Evolutionary conservation across 2,329 filamentous ascomycete genomes (phyloP), one percentile per base, ranked within the genome.

Genomic region (Biscogniauxia marginata): DNA sequence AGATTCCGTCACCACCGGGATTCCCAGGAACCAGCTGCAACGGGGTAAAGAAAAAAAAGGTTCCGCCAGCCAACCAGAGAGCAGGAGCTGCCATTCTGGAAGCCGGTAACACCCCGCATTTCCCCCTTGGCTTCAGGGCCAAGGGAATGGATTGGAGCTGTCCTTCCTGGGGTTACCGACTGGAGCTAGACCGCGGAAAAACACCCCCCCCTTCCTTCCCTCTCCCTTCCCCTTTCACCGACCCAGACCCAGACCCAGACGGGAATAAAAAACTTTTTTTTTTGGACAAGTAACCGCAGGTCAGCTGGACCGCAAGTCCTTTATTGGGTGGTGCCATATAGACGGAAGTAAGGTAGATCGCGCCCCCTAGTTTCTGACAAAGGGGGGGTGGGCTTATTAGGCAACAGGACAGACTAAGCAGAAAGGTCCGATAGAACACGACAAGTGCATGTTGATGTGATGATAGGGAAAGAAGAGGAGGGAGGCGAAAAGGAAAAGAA

Each of bases 1-100:
- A 56, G 54, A 65, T 70, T 69, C 65, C 67, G 67, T 69, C 66
- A 68, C 64, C 59, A 62, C 58, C 65, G 61, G 60, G 60, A 61
- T 60, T 57, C 62, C 62, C 62, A 63, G 62, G 60, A 62, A 63
- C 62, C 48, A 45, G 52, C 47, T 39, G 57, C 60, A 62, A 54
- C 24, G 20, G 25, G 30, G 48, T 34, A 50, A 19, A 20, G 16
- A 30, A 34, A 55, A 52, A 53, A 57, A 51, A 54, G 22, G 21
- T 7, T 39, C 20, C 24, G 39, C 46, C 13, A 30, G 21, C 23
- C 30, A 39, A 50, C 30, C 44, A 53, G 34, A 53, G 30, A 20
- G 5, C 13, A n/a, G 13, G 30, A 39, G 30, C 30, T 39, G 9
- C 39, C 46, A 55, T 58, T 46, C 21, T 52, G 45, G 50, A 57